Evolutionary conservation across 495 filamentous ascomycete genomes (phyloP).

Genomic region (Penicillium parvum): DNA sequence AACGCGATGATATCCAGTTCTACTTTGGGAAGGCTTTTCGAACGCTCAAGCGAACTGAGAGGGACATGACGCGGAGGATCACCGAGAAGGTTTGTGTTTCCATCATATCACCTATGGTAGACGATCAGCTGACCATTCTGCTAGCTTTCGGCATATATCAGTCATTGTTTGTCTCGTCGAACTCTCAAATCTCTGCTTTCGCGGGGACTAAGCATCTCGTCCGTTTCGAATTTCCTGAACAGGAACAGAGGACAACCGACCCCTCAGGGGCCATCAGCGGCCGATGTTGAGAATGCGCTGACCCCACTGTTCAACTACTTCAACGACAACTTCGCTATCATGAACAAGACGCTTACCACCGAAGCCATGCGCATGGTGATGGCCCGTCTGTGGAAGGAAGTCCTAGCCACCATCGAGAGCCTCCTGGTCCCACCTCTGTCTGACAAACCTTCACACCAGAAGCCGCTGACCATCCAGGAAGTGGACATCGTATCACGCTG

Average conservation of each 20-base stretch:
- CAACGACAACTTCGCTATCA: slow-evolving; percentile 97
- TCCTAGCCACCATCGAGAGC: slow-evolving; percentile 82
- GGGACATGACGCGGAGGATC: slow-evolving; percentile 96
- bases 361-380: slow-evolving; percentile 96
- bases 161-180: slow-evolving; percentile 76
- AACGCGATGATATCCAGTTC: slow-evolving; percentile 97
- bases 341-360: slow-evolving; percentile 92
- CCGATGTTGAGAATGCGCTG: slow-evolving; percentile 75
- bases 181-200: slow-evolving; percentile 70
- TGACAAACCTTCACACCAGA: slow-evolving; percentile 89
- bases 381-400: slow-evolving; percentile 97
- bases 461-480: slow-evolving; percentile 81
- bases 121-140: too few relatives aligned
- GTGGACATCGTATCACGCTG: slow-evolving; percentile 93
- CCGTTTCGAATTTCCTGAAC: slow-evolving; percentile 75
- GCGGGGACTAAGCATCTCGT: slow-evolving; percentile 67
- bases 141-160: slow-evolving; percentile 92
- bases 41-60: slow-evolving; percentile 87
- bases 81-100: slow-evolving; percentile 87
- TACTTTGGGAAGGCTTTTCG: slow-evolving; percentile 97
- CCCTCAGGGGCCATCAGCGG: slow-evolving; percentile 56
- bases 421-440: slow-evolving; percentile 91
- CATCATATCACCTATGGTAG: too few relatives aligned
- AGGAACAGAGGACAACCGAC: slow-evolving; percentile 53
- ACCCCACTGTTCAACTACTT: slow-evolving; percentile 94